Conservation (phyloP, 495 filamentous ascomycete species). For the Talaromyces thailandensis region DNA sequence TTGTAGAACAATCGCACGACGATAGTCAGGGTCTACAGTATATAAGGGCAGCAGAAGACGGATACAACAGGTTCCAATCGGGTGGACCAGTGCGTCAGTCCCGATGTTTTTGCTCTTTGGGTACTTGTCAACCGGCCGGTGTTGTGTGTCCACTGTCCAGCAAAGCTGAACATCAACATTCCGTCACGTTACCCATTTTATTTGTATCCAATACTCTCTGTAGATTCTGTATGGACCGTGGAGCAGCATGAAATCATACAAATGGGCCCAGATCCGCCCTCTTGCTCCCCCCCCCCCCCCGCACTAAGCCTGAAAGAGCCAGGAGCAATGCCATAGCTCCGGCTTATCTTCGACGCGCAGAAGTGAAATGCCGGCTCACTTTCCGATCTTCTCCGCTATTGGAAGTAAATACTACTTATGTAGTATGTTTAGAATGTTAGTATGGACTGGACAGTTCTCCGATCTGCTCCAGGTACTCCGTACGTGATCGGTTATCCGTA, state of each 20-base stretch:
- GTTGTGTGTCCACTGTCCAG: too few species aligned
- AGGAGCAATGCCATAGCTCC: not conserved
- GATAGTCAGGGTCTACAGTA: not conserved
- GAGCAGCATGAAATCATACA: not conserved
- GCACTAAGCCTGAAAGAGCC: constrained; percentile 8
- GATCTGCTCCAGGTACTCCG: constrained; percentile 1
- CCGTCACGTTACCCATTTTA: not conserved
- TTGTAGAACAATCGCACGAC: not conserved
- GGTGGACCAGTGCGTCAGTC: not conserved
- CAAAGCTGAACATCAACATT: not conserved
- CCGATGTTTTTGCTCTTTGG: not conserved
- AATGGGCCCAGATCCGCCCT: not conserved
- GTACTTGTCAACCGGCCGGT: not conserved
- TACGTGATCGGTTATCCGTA: not conserved
- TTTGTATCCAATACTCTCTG: not conserved
- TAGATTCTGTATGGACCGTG: not conserved
- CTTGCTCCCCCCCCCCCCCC: constrained; percentile 10
- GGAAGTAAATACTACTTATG: not conserved
- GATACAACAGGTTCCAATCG: not conserved
- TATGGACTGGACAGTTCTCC: not conserved
- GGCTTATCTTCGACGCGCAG: constrained; percentile 9
- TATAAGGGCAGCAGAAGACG: not conserved
- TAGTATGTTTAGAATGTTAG: not conserved
- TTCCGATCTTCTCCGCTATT: not conserved
- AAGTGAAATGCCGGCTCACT: not conserved